Evolutionary conservation across 768 basidiomycete genomes (phyloP).

Genomic region (Lepiota venenata): DNA sequence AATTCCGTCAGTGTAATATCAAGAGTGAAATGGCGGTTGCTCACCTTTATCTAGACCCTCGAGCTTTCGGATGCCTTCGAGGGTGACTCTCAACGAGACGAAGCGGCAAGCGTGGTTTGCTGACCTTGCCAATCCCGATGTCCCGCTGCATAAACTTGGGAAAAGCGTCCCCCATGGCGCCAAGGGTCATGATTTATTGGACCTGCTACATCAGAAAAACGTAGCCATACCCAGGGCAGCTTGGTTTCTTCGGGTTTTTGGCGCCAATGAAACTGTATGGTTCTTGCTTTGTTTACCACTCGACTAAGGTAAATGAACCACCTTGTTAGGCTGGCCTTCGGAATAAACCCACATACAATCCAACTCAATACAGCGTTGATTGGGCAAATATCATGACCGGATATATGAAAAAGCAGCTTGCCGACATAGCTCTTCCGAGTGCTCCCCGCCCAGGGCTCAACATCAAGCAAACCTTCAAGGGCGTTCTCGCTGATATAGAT

Average conservation of each 20-base stretch:
- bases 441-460: conserved; percentile 73
- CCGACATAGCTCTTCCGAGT: conserved; percentile 76
- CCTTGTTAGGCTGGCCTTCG: conserved; percentile 59
- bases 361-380: conserved; percentile 79
- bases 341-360: conserved; percentile 78
- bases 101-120: conserved; percentile 82
- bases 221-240: conserved; percentile 80
- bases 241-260: conserved; percentile 86
- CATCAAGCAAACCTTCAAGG: conserved; percentile 83
- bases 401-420: conserved; percentile 80
- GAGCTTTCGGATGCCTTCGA: conserved; percentile 76
- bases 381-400: conserved; percentile 81
- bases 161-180: conserved; percentile 86
- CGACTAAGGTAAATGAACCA: not conserved
- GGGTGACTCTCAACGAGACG: conserved; percentile 77
- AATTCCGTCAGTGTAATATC: conserved; percentile 54
- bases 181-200: conserved; percentile 81
- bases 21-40: not conserved
- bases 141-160: conserved; percentile 77
- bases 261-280: conserved; percentile 80
- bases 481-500: conserved; percentile 69
- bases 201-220: conserved; percentile 70
- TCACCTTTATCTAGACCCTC: conserved; percentile 39
- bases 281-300: not conserved
- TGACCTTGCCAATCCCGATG: conserved; percentile 76